These are phyloP conservation scores for Desmodesmus armatus DNA, from an alignment of 139 green algal genomes.

Conservation along the genomic window DNA sequence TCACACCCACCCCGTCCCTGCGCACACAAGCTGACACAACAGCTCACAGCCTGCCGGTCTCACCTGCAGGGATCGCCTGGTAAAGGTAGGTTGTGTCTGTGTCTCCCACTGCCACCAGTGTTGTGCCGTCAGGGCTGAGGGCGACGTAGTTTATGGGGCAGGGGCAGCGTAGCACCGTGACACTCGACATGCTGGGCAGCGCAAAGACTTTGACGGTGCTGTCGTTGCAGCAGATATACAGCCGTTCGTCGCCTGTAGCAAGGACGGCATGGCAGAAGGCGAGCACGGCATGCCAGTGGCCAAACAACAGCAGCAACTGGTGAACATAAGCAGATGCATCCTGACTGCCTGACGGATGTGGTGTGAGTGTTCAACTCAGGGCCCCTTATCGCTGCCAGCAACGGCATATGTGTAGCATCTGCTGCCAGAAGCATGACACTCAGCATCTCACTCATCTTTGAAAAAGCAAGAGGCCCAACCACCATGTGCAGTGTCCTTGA, in stretches of 20 bases:
- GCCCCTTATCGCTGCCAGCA: too few species aligned
- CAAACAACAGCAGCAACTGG: constrained; percentile 7
- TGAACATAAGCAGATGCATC: too few species aligned
- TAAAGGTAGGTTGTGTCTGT: constrained; percentile 25
- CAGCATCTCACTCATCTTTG: not conserved
- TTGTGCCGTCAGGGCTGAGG: constrained; percentile 58
- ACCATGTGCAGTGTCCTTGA: not conserved
- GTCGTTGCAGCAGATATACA: constrained; percentile 86
- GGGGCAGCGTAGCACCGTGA: constrained; percentile 52
- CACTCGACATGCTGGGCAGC: constrained; percentile 56
- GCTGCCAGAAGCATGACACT: not conserved
- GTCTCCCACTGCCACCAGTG: constrained; percentile 76
- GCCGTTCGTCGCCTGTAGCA: constrained; percentile 36
- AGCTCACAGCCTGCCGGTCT: too few species aligned
- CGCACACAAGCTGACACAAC: too few species aligned
- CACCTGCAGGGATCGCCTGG: constrained; percentile 45
- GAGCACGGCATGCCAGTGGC: not conserved
- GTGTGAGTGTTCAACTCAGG: too few species aligned
- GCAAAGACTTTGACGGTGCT: constrained; percentile 70
- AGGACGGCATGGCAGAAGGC: too few species aligned
- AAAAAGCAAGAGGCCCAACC: not conserved
- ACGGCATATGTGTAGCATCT: not conserved
- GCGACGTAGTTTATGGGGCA: constrained; percentile 82
- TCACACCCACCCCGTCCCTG: too few species aligned
- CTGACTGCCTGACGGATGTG: too few species aligned